A percentile compares a stretch with the other conserved stretches of the same genome.
Conservation (phyloP, 805 yeast species). For the Metschnikowia continentalis region DNA sequence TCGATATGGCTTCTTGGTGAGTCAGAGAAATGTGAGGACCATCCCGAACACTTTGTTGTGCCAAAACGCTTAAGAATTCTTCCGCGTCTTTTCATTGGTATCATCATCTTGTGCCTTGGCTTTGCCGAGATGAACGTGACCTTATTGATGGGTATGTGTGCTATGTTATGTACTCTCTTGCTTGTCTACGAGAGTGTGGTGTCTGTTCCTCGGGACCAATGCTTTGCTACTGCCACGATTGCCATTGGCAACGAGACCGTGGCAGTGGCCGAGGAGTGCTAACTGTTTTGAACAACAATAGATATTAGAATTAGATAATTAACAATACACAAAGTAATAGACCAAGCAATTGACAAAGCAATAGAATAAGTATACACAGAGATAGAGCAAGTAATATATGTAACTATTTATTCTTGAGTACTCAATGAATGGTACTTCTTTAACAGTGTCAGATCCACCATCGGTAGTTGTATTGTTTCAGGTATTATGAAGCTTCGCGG, state of each 20-base stretch:
- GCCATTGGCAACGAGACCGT: neutral
- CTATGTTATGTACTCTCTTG: conserved; percentile 29
- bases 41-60: conserved; percentile 24
- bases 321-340: neutral
- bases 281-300: too few relatives aligned
- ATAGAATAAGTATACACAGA: too few relatives aligned
- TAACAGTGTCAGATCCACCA: too few relatives aligned
- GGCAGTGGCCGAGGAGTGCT: neutral
- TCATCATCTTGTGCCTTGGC: conserved; percentile 37
- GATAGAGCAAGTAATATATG: too few relatives aligned
- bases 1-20: conserved; percentile 39
- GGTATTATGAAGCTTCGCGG: too few relatives aligned
- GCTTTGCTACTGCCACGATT: neutral
- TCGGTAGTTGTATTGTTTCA: too few relatives aligned
- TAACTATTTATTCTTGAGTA: too few relatives aligned
- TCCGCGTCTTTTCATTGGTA: conserved; percentile 39
- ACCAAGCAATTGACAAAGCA: too few relatives aligned
- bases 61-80: conserved; percentile 37
- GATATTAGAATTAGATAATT: too few relatives aligned
- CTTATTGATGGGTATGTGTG: conserved; percentile 40
- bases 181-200: conserved; percentile 36
- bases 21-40: conserved; percentile 44
- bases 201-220: neutral
- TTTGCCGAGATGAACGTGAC: conserved; percentile 42
- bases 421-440: too few relatives aligned